Evolutionary conservation across 2,329 filamentous ascomycete genomes (phyloP).

Genomic region (Alternaria brassicicola): DNA sequence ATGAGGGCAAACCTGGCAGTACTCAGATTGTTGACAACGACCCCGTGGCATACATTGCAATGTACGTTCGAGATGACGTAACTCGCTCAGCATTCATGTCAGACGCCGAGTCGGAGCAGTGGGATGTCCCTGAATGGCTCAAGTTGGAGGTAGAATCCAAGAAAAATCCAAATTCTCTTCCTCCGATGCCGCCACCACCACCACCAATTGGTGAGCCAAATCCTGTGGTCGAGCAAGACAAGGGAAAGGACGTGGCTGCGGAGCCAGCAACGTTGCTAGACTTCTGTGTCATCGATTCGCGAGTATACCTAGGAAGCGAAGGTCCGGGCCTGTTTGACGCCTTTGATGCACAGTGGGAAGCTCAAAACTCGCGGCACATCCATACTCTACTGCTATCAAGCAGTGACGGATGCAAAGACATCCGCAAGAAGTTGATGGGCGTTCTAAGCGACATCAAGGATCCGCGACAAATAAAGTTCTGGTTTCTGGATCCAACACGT

Average conservation of each 20-base stretch:
- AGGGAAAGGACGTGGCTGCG: not conserved
- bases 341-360: conserved; percentile 35
- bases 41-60: conserved; percentile 60
- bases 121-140: conserved; percentile 54
- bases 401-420: conserved; percentile 35
- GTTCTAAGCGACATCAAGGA: conserved; percentile 42
- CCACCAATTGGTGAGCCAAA: conserved; percentile 10
- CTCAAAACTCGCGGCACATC: conserved; percentile 18
- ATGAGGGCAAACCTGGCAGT: conserved; percentile 55
- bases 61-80: conserved; percentile 62
- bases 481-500: conserved; percentile 44
- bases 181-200: conserved; percentile 19
- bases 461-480: conserved; percentile 49
- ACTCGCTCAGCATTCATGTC: conserved; percentile 47
- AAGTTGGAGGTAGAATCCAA: conserved; percentile 34
- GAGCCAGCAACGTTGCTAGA: conserved; percentile 21
- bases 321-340: conserved; percentile 47
- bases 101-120: conserved; percentile 53
- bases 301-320: conserved; percentile 42
- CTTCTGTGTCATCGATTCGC: conserved; percentile 45
- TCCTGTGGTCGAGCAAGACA: conserved; percentile 10
- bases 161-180: conserved; percentile 18
- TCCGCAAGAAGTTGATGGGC: conserved; percentile 38
- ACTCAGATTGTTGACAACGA: conserved; percentile 52
- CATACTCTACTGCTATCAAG: conserved; percentile 30